Evolutionary conservation across 2,329 filamentous ascomycete genomes (phyloP).

Genomic region (Verticillium dahliae): DNA sequence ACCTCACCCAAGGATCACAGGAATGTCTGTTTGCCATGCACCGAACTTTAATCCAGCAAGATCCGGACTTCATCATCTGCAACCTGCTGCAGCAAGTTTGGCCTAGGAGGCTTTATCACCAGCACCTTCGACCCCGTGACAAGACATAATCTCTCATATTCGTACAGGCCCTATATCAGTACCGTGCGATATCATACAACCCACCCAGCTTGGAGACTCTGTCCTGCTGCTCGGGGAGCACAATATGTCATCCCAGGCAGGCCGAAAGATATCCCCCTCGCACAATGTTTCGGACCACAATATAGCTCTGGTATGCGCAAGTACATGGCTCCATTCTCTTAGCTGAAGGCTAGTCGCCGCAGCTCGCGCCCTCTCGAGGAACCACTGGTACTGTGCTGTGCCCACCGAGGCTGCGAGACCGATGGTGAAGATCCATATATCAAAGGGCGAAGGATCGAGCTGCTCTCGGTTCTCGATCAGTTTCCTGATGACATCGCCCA

Average conservation of each 20-base stretch:
- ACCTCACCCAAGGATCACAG: too few species aligned
- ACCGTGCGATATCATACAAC: neutral
- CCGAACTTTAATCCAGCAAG: too few species aligned
- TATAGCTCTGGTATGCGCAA: conserved; percentile 14
- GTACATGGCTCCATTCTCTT: conserved; percentile 4
- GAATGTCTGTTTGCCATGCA: too few species aligned
- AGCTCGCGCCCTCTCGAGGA: conserved; percentile 16
- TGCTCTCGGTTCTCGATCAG: conserved; percentile 23
- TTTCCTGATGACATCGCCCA: conserved; percentile 23
- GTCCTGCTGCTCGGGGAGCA: neutral
- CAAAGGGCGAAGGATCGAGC: conserved; percentile 14
- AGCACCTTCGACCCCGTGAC: neutral
- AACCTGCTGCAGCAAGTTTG: neutral
- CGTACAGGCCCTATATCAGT: neutral
- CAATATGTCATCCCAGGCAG: conserved; percentile 17
- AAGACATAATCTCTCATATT: neutral
- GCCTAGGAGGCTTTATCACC: neutral
- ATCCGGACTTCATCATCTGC: too few species aligned
- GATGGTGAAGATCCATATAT: conserved; percentile 34
- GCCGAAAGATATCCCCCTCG: conserved; percentile 15
- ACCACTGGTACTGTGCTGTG: conserved; percentile 20
- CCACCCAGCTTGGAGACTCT: neutral
- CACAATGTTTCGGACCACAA: conserved; percentile 21
- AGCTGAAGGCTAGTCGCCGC: neutral
- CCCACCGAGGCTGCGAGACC: conserved; percentile 28